These are phyloP conservation scores for Neurospora sp. DNA, from an alignment of 495 filamentous ascomycete species.

Conservation along the genomic window DNA sequence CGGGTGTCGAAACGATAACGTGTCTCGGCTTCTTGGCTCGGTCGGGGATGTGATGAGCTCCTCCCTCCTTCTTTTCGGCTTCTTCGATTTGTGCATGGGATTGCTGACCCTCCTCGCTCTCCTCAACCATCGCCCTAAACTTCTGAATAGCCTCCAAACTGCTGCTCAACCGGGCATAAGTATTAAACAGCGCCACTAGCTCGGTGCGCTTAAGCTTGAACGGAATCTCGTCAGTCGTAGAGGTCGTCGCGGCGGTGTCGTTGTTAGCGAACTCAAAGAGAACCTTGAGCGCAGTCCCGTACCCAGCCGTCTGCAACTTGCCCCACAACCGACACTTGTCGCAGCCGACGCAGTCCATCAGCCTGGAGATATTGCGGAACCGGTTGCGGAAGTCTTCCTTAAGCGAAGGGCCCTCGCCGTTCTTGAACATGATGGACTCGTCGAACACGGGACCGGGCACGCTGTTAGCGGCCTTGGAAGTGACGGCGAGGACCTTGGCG, in stretches of 20 bases:
- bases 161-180: conserved; percentile 73
- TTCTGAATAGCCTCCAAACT: conserved; percentile 63
- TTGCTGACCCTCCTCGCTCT: conserved; percentile 26
- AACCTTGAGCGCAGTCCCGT: conserved; percentile 89
- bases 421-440: conserved; percentile 86
- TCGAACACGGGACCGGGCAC: conserved; percentile 71
- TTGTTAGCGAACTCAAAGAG: conserved; percentile 89
- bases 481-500: conserved; percentile 63
- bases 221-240: conserved; percentile 24
- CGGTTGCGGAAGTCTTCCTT: conserved; percentile 98
- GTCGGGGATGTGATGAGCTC: conserved; percentile 24
- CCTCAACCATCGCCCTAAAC: conserved; percentile 63
- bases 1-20: conserved; percentile 20
- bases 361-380: conserved; percentile 86
- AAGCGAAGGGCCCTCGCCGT: conserved; percentile 55
- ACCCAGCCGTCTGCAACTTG: conserved; percentile 92
- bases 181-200: conserved; percentile 89
- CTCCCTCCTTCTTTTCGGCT: conserved; percentile 9
- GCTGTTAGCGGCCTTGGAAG: conserved; percentile 48
- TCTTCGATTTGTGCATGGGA: conserved; percentile 27
- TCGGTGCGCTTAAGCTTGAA: conserved; percentile 79
- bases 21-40: conserved; percentile 35
- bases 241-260: conserved; percentile 45
- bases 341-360: conserved; percentile 99
- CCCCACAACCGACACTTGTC: conserved; percentile 99